Base-by-base conservation (phyloP, 345 rosid species). In the Camelina neglecta region DNA sequence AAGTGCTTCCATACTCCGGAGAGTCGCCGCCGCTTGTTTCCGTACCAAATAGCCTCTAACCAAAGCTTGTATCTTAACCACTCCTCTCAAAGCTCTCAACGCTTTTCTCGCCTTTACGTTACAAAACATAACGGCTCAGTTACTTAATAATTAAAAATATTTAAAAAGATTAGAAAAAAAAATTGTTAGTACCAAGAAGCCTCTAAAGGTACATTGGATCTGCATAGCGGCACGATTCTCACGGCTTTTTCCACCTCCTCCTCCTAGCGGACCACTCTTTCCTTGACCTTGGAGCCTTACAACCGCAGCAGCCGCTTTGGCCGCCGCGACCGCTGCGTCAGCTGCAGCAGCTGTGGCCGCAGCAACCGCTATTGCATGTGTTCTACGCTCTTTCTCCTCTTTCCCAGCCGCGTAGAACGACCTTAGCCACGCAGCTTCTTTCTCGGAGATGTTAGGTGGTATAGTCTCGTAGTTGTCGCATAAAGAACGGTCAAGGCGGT, bases 321-420 rank as follows among this genome's bases (percentile, higher is more conserved):
- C 90, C 0, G 96, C 93, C 0, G 84, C 89, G 23, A 83, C 85
- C 0, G 93, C 93, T 2, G 85, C 89, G 61, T 89, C 93, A 5
- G 93, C 93, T 0, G 93, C 96, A 2, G 90, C 87, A 0, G 92
- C 90, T 0, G 96, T 88, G 69, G 96, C 96, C 0, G 86, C 90
- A 1, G 90, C 96, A 56, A 89, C 86, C 0, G 88, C 82, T 49
- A 87, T 83, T 13, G 89, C 92, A 47, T 86, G 90, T 81, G 81
- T 86, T 74, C 50, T 84, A 76, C 87, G 94, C 51, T 85, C 91
- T 38, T 75, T 76, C 62, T 89, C 89, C 3, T 89, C 79, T 29
- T 83, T 86, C 0, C 81, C 81, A 0, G 62, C 81, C 6, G 70
- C 65, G 72, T 78, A 81, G 65, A 69, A 85, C 4, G 88, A 84